Percentiles rank a stretch among this genome's conserved stretches.
Evolutionary conservation across 2,329 filamentous ascomycete genomes (phyloP).

Genomic region (Scytalidium lignicola): DNA sequence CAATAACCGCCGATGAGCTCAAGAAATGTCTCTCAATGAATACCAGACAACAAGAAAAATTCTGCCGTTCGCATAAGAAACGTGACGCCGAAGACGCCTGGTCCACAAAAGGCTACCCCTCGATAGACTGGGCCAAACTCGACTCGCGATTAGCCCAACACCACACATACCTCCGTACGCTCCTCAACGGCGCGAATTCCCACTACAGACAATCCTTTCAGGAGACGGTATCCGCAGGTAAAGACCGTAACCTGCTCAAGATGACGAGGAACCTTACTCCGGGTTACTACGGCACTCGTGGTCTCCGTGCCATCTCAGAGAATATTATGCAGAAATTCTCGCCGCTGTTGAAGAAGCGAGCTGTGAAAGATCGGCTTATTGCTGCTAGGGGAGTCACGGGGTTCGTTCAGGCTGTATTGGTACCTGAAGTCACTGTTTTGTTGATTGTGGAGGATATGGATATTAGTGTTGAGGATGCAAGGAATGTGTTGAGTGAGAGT

Average conservation of each 20-base stretch:
- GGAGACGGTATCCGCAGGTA: slow-evolving; percentile 49
- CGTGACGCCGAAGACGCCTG: slow-evolving; percentile 41
- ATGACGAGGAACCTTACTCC: slow-evolving; percentile 51
- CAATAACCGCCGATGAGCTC: slow-evolving; percentile 52
- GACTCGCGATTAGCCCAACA: slow-evolving; percentile 53
- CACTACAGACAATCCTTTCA: slow-evolving; percentile 56
- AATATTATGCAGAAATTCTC: slow-evolving; percentile 58
- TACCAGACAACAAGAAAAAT: slow-evolving; percentile 53
- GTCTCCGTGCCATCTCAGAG: slow-evolving; percentile 67
- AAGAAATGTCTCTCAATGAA: slow-evolving; percentile 48
- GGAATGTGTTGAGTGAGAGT: slow-evolving; percentile 21
- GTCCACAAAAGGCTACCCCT: slow-evolving; percentile 54
- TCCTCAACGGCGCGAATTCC: slow-evolving; percentile 53
- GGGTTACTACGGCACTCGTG: slow-evolving; percentile 79
- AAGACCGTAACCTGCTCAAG: slow-evolving; percentile 54
- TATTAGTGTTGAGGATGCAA: slow-evolving; percentile 35
- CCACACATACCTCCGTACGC: slow-evolving; percentile 46
- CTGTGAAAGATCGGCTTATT: slow-evolving; percentile 60
- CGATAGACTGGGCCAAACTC: slow-evolving; percentile 63
- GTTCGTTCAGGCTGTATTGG: slow-evolving; percentile 70
- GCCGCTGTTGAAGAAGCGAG: slow-evolving; percentile 53
- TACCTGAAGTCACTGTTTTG: slow-evolving; percentile 59
- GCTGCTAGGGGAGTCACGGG: slow-evolving; percentile 60
- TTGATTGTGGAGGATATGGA: slow-evolving; percentile 56
- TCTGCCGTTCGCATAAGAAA: slow-evolving; percentile 60